Percentiles rank a stretch among this genome's conserved stretches.
These are phyloP conservation scores for Cyberlindnera sargentensis DNA, from an alignment of 805 yeast species.

Conservation along the genomic window DNA sequence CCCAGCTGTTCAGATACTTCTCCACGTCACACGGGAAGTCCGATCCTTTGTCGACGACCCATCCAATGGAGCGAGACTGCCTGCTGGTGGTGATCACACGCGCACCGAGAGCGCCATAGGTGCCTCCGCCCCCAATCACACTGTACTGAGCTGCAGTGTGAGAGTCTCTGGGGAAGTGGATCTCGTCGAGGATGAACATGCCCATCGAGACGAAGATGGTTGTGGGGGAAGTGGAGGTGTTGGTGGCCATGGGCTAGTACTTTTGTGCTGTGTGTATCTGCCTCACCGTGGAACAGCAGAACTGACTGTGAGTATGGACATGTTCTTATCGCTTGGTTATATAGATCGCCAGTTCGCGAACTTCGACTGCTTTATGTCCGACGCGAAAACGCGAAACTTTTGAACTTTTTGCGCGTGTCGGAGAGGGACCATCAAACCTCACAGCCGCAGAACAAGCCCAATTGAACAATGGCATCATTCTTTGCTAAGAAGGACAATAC, in stretches of 20 bases:
- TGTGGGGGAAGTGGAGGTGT: not conserved
- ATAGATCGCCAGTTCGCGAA: too few relatives aligned
- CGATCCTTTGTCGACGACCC: slow-evolving; percentile 72
- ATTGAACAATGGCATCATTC: slow-evolving; percentile 9
- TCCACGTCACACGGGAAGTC: slow-evolving; percentile 59
- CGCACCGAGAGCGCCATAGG: slow-evolving; percentile 73
- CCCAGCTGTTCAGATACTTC: slow-evolving; percentile 48
- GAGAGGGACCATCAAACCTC: not conserved
- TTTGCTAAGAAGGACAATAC: slow-evolving; percentile 25
- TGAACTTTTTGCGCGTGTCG: not conserved
- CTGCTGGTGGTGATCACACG: slow-evolving; percentile 41
- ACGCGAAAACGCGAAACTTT: slow-evolving; percentile 1
- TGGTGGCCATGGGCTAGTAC: too few relatives aligned
- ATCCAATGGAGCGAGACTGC: slow-evolving; percentile 41
- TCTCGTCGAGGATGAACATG: slow-evolving; percentile 87
- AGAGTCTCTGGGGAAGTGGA: slow-evolving; percentile 41
- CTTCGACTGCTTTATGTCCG: not conserved
- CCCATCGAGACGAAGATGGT: slow-evolving; percentile 64
- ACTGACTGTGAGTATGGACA: too few relatives aligned
- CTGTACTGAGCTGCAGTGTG: slow-evolving; percentile 31
- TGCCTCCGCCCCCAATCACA: slow-evolving; percentile 87
- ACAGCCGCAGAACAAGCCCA: not conserved
- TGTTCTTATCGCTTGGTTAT: too few relatives aligned
- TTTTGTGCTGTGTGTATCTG: too few relatives aligned
- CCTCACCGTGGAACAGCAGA: too few relatives aligned